phyloP scores from a whole-genome alignment of 352 stramenopile species.

The Globisporangium takayamanum region DNA sequence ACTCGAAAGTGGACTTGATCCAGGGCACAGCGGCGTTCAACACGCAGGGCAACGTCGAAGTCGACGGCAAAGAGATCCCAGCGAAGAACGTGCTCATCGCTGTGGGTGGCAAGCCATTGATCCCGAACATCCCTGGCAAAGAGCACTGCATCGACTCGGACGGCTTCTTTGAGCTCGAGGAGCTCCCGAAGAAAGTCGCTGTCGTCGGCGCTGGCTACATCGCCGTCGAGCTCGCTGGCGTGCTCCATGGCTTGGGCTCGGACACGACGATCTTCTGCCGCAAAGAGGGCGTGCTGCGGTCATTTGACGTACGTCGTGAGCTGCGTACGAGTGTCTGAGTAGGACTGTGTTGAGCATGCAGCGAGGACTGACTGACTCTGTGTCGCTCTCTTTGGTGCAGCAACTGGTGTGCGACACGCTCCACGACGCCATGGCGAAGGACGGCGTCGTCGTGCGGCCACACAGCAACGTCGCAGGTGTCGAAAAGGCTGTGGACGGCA shows the following conservation, averaged over 20 bases:
- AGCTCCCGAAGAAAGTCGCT: conserved; percentile 89
- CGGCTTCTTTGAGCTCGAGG: conserved; percentile 96
- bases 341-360: too few relatives aligned
- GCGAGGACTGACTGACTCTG: not conserved
- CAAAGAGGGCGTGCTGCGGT: conserved; percentile 75
- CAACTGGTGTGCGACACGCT: conserved; percentile 42
- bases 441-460: conserved; percentile 44
- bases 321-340: not conserved
- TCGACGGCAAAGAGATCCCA: conserved; percentile 51
- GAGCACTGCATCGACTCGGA: conserved; percentile 94
- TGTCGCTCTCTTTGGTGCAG: conserved; percentile 10
- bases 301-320: conserved; percentile 70
- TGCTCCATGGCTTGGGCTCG: conserved; percentile 90
- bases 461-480: conserved; percentile 40
- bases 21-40: conserved; percentile 88
- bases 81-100: conserved; percentile 65
- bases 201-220: conserved; percentile 99
- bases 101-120: conserved; percentile 47
- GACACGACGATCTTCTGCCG: conserved; percentile 90
- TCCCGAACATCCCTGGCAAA: conserved; percentile 64
- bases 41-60: conserved; percentile 63
- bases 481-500: conserved; percentile 32
- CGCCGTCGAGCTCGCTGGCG: conserved; percentile 94
- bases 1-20: conserved; percentile 86
- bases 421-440: conserved; percentile 47